Evolutionary conservation across 2,329 filamentous ascomycete species (phyloP), one percentile per base, ranked within the genome.

Genomic region (Cercospora beticola): DNA sequence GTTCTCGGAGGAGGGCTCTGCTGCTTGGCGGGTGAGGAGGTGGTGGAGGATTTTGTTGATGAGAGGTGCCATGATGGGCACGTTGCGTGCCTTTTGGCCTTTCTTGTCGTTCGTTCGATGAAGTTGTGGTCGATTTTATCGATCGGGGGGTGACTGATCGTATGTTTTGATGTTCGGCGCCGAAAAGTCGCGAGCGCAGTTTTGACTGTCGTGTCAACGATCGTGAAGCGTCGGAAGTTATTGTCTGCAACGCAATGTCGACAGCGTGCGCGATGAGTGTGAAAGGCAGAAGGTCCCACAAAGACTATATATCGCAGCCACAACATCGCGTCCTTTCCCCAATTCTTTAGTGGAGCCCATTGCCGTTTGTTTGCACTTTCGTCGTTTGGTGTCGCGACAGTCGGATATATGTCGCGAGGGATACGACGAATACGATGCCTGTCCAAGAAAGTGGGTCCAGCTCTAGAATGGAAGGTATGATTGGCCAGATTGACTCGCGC

Each of bases 391-490:
- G 14, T 56, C 49, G 49, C 49, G 23, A 56, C 49, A 16, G 49
- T 49, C 46, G 46, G 54, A 57, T 57, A 57, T 9, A 30, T 10
- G 28, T 56, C 49, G 49, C 56, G 56, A 59, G 28, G 16, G 12
- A 59, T 36, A 59, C 56, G 56, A 59, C 30, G 56, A 36, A 59
- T 59, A 59, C 56, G 56, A 59, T 28, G 56, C 30, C 6, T 28
- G 18, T 28, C 10, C 30, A 36, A 59, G 4, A 59, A n/a, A 59
- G 30, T 58, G 56, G 56, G 31, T 36, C 30, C 2, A 3, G 16
- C 12, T n/a, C n/a, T n/a, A n/a, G n/a, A n/a, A n/a, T n/a, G 26
- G 4, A 36, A 59, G 49, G 9, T 36, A 31, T 36, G 30, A 59
- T 59, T 59, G 56, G 56, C 30, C 8, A 4, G 2, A 1, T 6